phyloP scores from a whole-genome alignment of 2,329 filamentous ascomycete genomes.

The Trichoderma sp. region DNA sequence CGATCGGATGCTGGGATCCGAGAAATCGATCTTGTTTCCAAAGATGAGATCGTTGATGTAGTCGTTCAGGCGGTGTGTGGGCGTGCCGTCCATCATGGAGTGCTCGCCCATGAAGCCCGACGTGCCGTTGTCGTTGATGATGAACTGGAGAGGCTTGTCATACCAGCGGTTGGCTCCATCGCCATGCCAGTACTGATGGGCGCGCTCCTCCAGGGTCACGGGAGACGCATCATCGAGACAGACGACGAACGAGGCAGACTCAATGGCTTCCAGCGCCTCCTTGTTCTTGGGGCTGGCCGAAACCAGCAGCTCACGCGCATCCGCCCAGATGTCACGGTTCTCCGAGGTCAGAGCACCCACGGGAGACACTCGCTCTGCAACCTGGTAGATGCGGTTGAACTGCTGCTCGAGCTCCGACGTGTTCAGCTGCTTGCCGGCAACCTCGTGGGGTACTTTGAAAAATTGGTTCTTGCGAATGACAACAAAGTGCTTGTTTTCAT shows the following conservation, averaged over 20 bases:
- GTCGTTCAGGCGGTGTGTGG: constrained; percentile 95
- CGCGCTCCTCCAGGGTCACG: constrained; percentile 92
- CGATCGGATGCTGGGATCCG: constrained; percentile 74
- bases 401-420: constrained; percentile 86
- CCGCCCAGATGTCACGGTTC: constrained; percentile 91
- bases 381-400: constrained; percentile 81
- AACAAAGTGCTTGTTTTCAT: constrained; percentile 82
- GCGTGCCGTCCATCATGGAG: constrained; percentile 99
- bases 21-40: constrained; percentile 90
- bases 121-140: constrained; percentile 96
- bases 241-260: constrained; percentile 86
- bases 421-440: constrained; percentile 83
- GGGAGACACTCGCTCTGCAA: constrained; percentile 69
- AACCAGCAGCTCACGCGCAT: constrained; percentile 76
- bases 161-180: constrained; percentile 96
- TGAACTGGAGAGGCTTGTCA: constrained; percentile 97
- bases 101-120: constrained; percentile 98
- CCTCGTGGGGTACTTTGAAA: constrained; percentile 85
- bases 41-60: constrained; percentile 91
- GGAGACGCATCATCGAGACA: constrained; percentile 91
- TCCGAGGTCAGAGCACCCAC: constrained; percentile 86
- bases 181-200: constrained; percentile 97
- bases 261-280: constrained; percentile 75
- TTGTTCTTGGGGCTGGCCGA: constrained; percentile 78
- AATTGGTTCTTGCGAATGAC: constrained; percentile 95